Conservation (phyloP, 2,329 filamentous ascomycete genomes). For the Apiospora saccharicola region DNA sequence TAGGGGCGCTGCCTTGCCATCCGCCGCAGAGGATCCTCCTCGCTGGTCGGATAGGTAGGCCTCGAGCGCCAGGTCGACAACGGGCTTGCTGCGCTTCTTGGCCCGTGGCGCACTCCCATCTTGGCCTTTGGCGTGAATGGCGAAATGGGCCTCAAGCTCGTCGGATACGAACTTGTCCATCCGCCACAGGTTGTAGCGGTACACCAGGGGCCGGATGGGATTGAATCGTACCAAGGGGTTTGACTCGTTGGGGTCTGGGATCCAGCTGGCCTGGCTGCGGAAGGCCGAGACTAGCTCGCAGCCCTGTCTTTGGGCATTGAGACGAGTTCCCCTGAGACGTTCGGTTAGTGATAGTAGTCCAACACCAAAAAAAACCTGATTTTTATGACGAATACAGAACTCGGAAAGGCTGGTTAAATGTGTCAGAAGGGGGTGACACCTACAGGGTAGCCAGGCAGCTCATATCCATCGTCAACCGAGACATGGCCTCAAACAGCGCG, state of each 20-base stretch:
- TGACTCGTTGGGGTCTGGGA: slow-evolving; percentile 31
- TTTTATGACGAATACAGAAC: too few species aligned
- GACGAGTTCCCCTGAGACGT: slow-evolving; percentile 32
- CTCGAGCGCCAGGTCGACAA: background rate
- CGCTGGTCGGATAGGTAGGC: slow-evolving; percentile 8
- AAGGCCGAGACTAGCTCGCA: slow-evolving; percentile 33
- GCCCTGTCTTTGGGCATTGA: slow-evolving; percentile 34
- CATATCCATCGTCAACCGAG: slow-evolving; percentile 50
- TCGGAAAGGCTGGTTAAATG: slow-evolving; percentile 26
- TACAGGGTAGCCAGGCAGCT: slow-evolving; percentile 39
- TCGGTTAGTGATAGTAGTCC: slow-evolving; percentile 14
- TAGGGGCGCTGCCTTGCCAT: background rate
- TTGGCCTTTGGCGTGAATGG: slow-evolving; percentile 30
- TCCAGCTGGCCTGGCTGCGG: slow-evolving; percentile 30
- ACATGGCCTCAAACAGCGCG: slow-evolving; percentile 44
- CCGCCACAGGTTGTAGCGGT: background rate
- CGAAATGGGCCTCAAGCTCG: slow-evolving; percentile 38
- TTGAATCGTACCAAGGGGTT: slow-evolving; percentile 30
- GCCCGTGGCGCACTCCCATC: background rate
- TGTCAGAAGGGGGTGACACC: slow-evolving; percentile 40
- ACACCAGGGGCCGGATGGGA: slow-evolving; percentile 31
- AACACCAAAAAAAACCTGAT: too few species aligned
- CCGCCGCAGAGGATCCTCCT: background rate
- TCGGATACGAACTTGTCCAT: slow-evolving; percentile 37
- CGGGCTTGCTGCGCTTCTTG: slow-evolving; percentile 26